Percentiles rank a stretch among this genome's conserved stretches.
These are phyloP conservation scores for Phycomyces blakesleeanus DNA, from an alignment of 192 early-diverging fungal species.

Conservation along the genomic window DNA sequence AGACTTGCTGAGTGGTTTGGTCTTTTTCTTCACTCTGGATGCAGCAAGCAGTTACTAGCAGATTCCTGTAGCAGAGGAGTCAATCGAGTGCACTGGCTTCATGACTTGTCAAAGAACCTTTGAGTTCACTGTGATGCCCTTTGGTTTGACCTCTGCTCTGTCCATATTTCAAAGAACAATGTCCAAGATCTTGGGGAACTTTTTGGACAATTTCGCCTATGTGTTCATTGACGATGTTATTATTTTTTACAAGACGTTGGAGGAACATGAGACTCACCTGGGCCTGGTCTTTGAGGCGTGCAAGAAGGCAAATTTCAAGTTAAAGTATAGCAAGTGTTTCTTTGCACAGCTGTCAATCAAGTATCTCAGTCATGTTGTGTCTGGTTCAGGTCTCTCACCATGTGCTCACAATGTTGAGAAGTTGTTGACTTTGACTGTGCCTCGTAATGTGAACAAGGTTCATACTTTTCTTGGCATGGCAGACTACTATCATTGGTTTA, in stretches of 20 bases:
- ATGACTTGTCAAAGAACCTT: constrained; percentile 36
- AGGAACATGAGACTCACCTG: constrained; percentile 33
- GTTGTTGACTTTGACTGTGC: constrained; percentile 11
- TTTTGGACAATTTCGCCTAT: constrained; percentile 23
- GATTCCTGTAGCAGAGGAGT: not conserved
- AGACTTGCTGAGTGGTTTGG: constrained; percentile 9
- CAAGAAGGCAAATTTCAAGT: constrained; percentile 11
- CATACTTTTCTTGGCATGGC: constrained; percentile 34
- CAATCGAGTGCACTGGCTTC: constrained; percentile 30
- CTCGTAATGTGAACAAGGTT: constrained; percentile 17
- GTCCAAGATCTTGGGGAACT: constrained; percentile 37
- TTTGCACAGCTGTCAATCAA: constrained; percentile 28
- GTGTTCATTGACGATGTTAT: constrained; percentile 41
- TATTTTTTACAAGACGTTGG: constrained; percentile 27
- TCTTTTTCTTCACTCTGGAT: constrained; percentile 30
- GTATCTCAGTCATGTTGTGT: constrained; percentile 31
- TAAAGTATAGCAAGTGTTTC: constrained; percentile 23
- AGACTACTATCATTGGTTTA: constrained; percentile 38
- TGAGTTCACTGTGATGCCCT: constrained; percentile 56
- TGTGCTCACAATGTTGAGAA: constrained; percentile 21
- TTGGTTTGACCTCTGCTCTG: constrained; percentile 58
- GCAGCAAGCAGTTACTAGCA: constrained; percentile 19
- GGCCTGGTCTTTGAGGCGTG: constrained; percentile 15
- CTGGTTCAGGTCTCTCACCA: constrained; percentile 16
- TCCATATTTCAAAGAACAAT: constrained; percentile 51